Percentiles rank a stretch among this genome's conserved stretches.
Evolutionary conservation across 441 rosid genomes (phyloP).

Genomic region (Erodium texanum): DNA sequence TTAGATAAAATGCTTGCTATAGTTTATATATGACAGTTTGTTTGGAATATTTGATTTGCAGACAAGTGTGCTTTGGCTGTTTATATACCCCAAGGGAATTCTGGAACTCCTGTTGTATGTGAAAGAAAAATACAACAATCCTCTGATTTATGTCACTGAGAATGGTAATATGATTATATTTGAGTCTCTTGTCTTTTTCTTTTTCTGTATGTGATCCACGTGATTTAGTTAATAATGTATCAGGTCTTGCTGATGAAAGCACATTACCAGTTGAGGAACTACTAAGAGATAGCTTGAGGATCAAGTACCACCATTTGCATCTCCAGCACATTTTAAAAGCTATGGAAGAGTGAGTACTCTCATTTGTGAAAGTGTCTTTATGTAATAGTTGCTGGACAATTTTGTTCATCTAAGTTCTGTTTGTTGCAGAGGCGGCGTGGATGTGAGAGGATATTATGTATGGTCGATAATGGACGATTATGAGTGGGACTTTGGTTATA

Average conservation of each 20-base stretch:
- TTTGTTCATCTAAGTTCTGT: too few species aligned
- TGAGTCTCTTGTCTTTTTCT: too few species aligned
- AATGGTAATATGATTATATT: slow-evolving; percentile 28
- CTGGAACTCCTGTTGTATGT: slow-evolving; percentile 30
- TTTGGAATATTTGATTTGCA: slow-evolving; percentile 7
- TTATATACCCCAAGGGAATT: slow-evolving; percentile 38
- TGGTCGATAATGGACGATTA: slow-evolving; percentile 49
- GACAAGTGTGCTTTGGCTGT: slow-evolving; percentile 36
- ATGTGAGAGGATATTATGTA: slow-evolving; percentile 47
- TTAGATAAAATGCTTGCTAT: too few species aligned
- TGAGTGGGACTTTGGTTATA: slow-evolving; percentile 43
- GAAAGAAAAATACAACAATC: slow-evolving; percentile 33
- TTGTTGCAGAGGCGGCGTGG: slow-evolving; percentile 19
- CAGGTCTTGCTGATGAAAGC: slow-evolving; percentile 12
- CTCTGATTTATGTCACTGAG: slow-evolving; percentile 47
- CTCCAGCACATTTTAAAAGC: slow-evolving; percentile 13
- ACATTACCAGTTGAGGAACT: slow-evolving; percentile 1
- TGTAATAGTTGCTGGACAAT: too few species aligned
- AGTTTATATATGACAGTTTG: not conserved
- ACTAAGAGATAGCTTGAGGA: slow-evolving; percentile 9
- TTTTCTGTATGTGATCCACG: too few species aligned
- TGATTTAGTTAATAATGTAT: too few species aligned
- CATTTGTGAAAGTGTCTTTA: too few species aligned
- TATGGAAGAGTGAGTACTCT: slow-evolving; percentile 1
- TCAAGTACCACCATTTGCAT: slow-evolving; percentile 7